Percentiles rank a stretch among this genome's conserved stretches.
These are phyloP conservation scores for Isatis lusitanica DNA, from an alignment of 441 rosid species.

Conservation along the genomic window DNA sequence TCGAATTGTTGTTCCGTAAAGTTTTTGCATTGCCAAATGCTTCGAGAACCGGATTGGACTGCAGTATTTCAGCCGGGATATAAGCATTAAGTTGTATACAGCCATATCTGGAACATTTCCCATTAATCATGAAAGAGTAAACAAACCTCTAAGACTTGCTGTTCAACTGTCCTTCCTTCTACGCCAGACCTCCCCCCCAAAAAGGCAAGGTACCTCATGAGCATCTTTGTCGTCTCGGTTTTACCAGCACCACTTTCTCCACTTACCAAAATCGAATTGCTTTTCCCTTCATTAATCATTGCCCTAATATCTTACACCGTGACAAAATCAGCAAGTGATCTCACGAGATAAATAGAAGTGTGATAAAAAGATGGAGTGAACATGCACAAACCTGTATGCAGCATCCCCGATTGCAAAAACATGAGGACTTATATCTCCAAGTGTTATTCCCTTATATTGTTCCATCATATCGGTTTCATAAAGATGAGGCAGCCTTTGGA, in stretches of 20 bases:
- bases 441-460: conserved; percentile 60
- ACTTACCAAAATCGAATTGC: conserved; percentile 74
- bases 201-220: conserved; percentile 73
- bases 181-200: conserved; percentile 75
- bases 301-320: conserved; percentile 47
- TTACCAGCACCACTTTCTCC: conserved; percentile 92
- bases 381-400: conserved; percentile 57
- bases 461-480: conserved; percentile 82
- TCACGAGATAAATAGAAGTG: background rate
- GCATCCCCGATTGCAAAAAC: conserved; percentile 80
- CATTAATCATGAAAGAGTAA: conserved; percentile 3
- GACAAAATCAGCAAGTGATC: conserved; percentile 28
- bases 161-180: conserved; percentile 79
- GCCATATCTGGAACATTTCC: background rate
- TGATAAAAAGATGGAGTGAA: background rate
- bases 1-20: conserved; percentile 69
- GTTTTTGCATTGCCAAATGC: conserved; percentile 80
- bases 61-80: conserved; percentile 26
- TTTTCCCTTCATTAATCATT: conserved; percentile 73
- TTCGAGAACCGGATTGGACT: conserved; percentile 77
- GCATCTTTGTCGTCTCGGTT: conserved; percentile 83
- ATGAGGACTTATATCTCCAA: conserved; percentile 80
- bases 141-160: conserved; percentile 77
- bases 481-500: conserved; percentile 76
- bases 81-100: conserved; percentile 13